phyloP scores from a whole-genome alignment of 495 filamentous ascomycete species.

The Aeminium ludgeri region DNA sequence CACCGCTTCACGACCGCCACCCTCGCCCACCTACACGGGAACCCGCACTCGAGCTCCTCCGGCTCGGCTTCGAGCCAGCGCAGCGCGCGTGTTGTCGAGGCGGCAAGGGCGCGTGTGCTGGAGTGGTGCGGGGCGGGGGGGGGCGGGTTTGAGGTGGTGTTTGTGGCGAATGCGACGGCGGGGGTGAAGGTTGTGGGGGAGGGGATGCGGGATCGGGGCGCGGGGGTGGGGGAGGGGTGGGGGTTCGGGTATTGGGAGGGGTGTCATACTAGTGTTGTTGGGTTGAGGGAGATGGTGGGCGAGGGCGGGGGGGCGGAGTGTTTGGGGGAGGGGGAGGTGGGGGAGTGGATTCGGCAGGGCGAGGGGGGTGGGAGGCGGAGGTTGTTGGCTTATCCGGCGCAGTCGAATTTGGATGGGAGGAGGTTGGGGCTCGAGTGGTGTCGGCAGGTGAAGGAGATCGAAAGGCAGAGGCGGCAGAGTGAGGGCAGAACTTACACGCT shows the following conservation, averaged over 20 bases:
- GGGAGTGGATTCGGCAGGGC: constrained; percentile 36
- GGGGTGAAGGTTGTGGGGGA: constrained; percentile 77
- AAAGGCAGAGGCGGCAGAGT: neutral
- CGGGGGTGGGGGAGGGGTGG: constrained; percentile 53
- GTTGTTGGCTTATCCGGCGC: constrained; percentile 73
- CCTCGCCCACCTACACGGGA: constrained; percentile 66
- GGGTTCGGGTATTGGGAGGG: constrained; percentile 72
- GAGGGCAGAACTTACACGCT: constrained; percentile 42
- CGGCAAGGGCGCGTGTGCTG: constrained; percentile 53
- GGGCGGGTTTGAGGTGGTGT: constrained; percentile 70
- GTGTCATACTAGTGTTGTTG: constrained; percentile 77
- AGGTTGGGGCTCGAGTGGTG: constrained; percentile 60
- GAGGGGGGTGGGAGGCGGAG: constrained; percentile 10
- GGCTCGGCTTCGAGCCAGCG: constrained; percentile 64
- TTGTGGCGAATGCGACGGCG: constrained; percentile 84
- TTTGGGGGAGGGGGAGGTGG: constrained; percentile 51
- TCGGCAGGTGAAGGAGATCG: constrained; percentile 29
- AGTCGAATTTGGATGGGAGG: constrained; percentile 87
- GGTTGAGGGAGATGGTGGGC: constrained; percentile 55
- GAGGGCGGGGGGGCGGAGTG: constrained; percentile 50
- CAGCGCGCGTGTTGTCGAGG: constrained; percentile 56
- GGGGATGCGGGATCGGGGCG: constrained; percentile 39
- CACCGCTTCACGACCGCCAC: constrained; percentile 61
- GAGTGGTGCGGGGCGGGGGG: constrained; percentile 75
- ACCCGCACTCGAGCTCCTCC: constrained; percentile 89